Evolutionary conservation across 2,329 filamentous ascomycete species (phyloP), one percentile per base, ranked within the genome.

Genomic region (Hypoxylon sp.): DNA sequence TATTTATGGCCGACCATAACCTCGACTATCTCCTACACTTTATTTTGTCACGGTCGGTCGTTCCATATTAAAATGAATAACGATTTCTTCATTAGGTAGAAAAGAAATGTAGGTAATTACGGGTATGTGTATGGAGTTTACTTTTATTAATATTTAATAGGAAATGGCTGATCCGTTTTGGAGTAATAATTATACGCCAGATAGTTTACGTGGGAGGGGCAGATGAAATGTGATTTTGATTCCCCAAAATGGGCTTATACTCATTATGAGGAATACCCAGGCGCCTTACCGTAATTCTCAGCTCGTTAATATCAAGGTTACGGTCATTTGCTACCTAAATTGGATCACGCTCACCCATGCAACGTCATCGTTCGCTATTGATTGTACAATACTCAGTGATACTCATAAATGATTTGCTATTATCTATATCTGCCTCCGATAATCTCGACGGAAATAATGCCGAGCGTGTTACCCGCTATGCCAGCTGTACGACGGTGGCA

Each of bases 311-410:
- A 33, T 20, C 50, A 53, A 35, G 10, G 22, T 53, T 53, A 53
- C 33, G n/a, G 49, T 51, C 14, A 31, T 22, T 53, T 33, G 31
- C 8, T 6, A 37, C 13, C 31, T 6, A 40, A 20, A n/a, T 27
- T 6, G 17, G 17, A 42, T 20, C 17, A 17, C n/a, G n/a, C 17
- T 14, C 40, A 22, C 20, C 22, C 8, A 42, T n/a, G 14, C 3
- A 44, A 55, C 53, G 53, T 55, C 35, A 55, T 55, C 27, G 22
- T 44, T 20, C 22, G 22, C 17, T 17, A n/a, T 44, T 44, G 4
- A 30, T 2, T 6, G 17, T 25, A 53, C 33, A 33, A 33, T 2
- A 6, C 11, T 11, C 7, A 11, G 4, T 8, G 2, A 37, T 37
- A 17, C 10, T 11, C 17, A 44, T 22, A 44, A 44, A 8, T 44